Base-by-base conservation (phyloP, 306 rosid genomes). In the Albizia julibrissin region DNA sequence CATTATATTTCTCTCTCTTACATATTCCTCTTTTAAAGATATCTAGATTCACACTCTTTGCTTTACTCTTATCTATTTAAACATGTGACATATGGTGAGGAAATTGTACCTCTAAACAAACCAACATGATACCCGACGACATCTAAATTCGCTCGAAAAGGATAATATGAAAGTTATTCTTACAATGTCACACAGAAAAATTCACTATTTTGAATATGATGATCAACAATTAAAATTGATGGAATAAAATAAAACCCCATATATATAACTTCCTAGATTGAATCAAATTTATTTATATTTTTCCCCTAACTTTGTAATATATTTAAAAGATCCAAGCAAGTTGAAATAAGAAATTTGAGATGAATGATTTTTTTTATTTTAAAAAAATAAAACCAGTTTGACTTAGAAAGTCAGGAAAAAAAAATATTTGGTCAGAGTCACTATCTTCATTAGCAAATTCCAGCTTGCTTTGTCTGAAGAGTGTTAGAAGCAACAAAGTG, bases 401-500 rank as follows among this genome's bases (percentile, higher is more conserved):
- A 9, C 6, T 66, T 3, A 37, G 0, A 67, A 19, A 33, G 27
- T 34, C 21, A 6, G 40, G 15, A 64, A 15, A 29, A 29, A 3
- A 54, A 54, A 5, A 1, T 2, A 2, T 5, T 24, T 27, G 40
- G 42, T 6, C 11, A 64, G 5, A n/a, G 44, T 37, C 69, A 27
- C 40, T 5, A 15, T 64, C 40, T 29, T 29, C 40, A 5, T 46
- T 15, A 11, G 6, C 39, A 47, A 14, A 4, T 15, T 70, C 76
- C 76, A 72, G 76, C 76, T 72, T 72, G 76, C 50, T 8, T 72
- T 72, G 76, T 72, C 76, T 46, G 76, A 14, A 72, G 76, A 44
- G 76, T 9, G 40, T 44, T 72, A 15, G 59, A 46, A 72, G 76
- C 61, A 46, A 46, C 37, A 46, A 37, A 72, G 24, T 72, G 76